These are phyloP conservation scores for Yarrowia keelungensis DNA, from an alignment of 805 yeast genomes.

Conservation along the genomic window DNA sequence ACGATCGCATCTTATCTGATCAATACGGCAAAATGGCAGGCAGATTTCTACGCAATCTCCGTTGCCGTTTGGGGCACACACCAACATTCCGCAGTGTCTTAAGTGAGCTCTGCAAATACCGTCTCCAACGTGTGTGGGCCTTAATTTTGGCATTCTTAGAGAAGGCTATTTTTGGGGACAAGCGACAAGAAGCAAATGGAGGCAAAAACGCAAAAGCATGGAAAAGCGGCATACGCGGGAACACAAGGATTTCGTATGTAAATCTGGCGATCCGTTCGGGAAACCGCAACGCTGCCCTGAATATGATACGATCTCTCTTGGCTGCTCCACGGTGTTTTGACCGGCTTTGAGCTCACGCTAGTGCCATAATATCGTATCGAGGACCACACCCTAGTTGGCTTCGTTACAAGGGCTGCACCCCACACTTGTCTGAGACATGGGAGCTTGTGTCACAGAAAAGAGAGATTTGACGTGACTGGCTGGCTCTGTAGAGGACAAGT, in stretches of 20 bases:
- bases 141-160: slow-evolving; percentile 15
- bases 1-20: no score
- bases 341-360: not conserved
- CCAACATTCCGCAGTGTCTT: slow-evolving; percentile 2
- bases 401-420: slow-evolving; percentile 25
- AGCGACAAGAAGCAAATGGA: slow-evolving; percentile 2
- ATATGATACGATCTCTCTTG: not conserved
- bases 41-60: not conserved
- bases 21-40: no score
- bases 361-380: slow-evolving; percentile 1
- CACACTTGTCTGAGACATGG: slow-evolving; percentile 25
- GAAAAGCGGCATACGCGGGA: not conserved
- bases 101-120: not conserved
- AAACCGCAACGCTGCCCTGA: slow-evolving; percentile 16
- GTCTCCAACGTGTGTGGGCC: not conserved
- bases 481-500: not conserved
- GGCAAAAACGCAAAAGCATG: slow-evolving; percentile 1
- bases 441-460: slow-evolving; percentile 1
- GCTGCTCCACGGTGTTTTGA: not conserved
- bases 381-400: not conserved
- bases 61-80: not conserved
- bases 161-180: slow-evolving; percentile 9
- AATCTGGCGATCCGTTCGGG: slow-evolving; percentile 11
- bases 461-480: slow-evolving; percentile 11
- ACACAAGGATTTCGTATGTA: not conserved